Base-by-base conservation (phyloP, 495 filamentous ascomycete species). In the Lasiosphaeria hispida region DNA sequence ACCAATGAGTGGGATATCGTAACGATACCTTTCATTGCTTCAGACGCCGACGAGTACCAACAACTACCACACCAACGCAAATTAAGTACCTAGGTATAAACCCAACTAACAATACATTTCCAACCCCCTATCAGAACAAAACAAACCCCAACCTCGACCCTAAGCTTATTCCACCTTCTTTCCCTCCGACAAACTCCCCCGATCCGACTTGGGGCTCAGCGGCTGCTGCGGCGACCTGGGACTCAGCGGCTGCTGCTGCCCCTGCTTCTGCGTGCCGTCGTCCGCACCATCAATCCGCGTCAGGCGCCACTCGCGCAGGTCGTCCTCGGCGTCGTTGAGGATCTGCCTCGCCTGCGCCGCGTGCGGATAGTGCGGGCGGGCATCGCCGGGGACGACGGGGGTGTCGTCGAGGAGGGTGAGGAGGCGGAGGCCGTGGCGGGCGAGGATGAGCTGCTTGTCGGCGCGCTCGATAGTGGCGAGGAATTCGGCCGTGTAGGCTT, bases 381-480 rank as follows among this genome's bases (percentile, higher is more conserved):
- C 64, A 68, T 97, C 90, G 36, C 94, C 94, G 2, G 94, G 94
- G 1, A 96, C 87, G 14, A 96, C 84, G 3, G 94, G 89, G 0
- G 85, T 87, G 71, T 96, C 93, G 67, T 98, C 94, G n/a, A 98
- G 80, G 48, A 91, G 85, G 56, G 90, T 85, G 15, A 98, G 75
- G 44, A 98, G 80, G 33, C 91, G 85, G 36, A 90, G 87, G 11
- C 90, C 91, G 65, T 98, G 92, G 43, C 85, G 85, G 34, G 95
- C 95, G 17, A 98, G 84, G 55, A 98, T 87, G 59, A 88, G 87
- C 72, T 97, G 93, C 77, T 97, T 97, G 74, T 97, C 94, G 10
- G 91, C 91, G 42, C 93, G 89, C 76, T 97, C 94, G 63, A 97
- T 91, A 10, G 89, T 87, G 36, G 91, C 92, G 9, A 88, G 84